A percentile compares a stretch with the other conserved stretches of the same genome.
These are phyloP conservation scores for Naganishia onofrii DNA, from an alignment of 768 basidiomycete genomes.

Conservation along the genomic window DNA sequence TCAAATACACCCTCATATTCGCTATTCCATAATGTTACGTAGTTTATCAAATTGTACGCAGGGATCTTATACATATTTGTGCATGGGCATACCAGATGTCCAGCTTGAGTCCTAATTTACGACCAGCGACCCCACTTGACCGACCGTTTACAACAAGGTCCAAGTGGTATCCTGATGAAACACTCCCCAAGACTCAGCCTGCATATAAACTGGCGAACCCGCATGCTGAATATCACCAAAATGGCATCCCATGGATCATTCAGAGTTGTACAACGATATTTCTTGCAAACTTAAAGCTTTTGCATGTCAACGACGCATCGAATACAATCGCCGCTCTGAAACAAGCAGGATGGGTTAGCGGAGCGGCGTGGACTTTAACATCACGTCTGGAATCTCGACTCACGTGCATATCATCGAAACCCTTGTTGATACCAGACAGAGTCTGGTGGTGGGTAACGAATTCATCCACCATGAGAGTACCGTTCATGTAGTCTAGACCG, in stretches of 20 bases:
- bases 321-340: conserved; percentile 80
- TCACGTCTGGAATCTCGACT: conserved; percentile 50
- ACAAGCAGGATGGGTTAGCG: not conserved
- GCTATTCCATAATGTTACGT: not conserved
- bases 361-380: not conserved
- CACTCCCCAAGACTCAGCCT: not conserved
- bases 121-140: too few species aligned
- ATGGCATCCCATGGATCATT: not conserved
- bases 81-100: not conserved
- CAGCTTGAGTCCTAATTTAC: too few species aligned
- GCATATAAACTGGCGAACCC: not conserved
- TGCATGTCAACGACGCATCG: conserved; percentile 92
- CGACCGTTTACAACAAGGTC: too few species aligned
- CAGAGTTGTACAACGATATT: conserved; percentile 5
- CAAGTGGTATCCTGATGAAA: not conserved
- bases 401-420: conserved; percentile 96
- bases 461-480: conserved; percentile 68
- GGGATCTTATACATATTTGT: not conserved
- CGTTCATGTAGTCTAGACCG: conserved; percentile 49
- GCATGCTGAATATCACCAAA: not conserved
- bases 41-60: not conserved
- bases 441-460: conserved; percentile 85
- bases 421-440: conserved; percentile 73
- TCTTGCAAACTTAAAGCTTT: conserved; percentile 23
- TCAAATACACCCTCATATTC: not conserved